These are phyloP conservation scores for Helicostylum pulchrum DNA, from an alignment of 192 early-diverging fungal genomes.

Conservation along the genomic window DNA sequence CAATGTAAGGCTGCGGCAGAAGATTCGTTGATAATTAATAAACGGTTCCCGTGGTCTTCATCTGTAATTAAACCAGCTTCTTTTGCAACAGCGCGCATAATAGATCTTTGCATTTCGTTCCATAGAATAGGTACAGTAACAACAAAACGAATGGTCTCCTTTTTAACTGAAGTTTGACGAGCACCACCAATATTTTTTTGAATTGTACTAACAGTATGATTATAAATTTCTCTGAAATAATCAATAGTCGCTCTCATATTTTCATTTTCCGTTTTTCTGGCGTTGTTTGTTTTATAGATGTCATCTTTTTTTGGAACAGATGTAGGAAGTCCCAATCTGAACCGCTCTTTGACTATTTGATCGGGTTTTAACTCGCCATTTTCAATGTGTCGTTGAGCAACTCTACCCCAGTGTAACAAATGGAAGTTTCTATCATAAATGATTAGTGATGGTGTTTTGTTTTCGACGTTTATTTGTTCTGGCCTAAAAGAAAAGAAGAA, in stretches of 20 bases:
- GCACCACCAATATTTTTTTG: background rate
- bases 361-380: background rate
- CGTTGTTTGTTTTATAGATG: background rate
- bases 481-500: background rate
- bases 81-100: background rate
- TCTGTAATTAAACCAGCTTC: constrained; percentile 10
- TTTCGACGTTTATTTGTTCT: background rate
- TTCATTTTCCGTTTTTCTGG: background rate
- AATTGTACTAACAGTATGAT: background rate
- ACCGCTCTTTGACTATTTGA: background rate
- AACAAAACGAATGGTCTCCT: background rate
- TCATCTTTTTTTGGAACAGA: background rate
- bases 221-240: constrained; percentile 5
- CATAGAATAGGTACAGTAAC: constrained; percentile 10
- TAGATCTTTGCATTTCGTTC: background rate
- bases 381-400: background rate
- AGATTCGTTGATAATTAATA: constrained; percentile 4
- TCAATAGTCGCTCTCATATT: constrained; percentile 1
- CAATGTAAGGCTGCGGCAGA: constrained; percentile 7
- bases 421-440: constrained; percentile 1
- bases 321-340: background rate
- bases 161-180: too few species aligned
- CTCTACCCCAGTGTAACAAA: constrained; percentile 5
- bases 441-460: background rate
- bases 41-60: background rate